Conservation (phyloP, 495 filamentous ascomycete species). For the Lepidopterella palustris region DNA sequence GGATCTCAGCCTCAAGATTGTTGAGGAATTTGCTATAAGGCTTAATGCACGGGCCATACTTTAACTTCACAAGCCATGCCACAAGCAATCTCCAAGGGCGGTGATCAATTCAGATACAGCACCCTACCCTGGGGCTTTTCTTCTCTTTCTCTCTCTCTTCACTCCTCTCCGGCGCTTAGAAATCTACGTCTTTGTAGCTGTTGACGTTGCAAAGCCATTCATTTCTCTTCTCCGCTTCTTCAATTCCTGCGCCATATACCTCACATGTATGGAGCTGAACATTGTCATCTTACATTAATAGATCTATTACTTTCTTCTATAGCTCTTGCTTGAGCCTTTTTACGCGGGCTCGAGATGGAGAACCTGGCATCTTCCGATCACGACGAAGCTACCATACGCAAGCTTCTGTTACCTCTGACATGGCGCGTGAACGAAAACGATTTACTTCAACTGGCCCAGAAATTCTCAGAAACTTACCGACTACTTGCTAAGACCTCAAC, state of each 20-base stretch:
- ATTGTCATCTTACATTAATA: not conserved
- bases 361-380: not conserved
- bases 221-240: not conserved
- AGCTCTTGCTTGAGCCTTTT: not conserved
- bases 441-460: slow-evolving; percentile 54
- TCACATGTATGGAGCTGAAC: not conserved
- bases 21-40: too few relatives aligned
- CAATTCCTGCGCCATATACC: not conserved
- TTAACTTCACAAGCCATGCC: too few relatives aligned
- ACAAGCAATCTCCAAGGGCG: too few relatives aligned
- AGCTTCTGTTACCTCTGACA: slow-evolving; percentile 9
- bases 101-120: too few relatives aligned
- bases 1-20: too few relatives aligned
- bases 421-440: slow-evolving; percentile 12
- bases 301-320: not conserved
- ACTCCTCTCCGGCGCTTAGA: too few relatives aligned
- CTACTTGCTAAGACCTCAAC: slow-evolving; percentile 58
- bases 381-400: not conserved
- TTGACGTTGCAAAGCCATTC: too few relatives aligned
- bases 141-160: not conserved
- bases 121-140: not conserved
- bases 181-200: too few relatives aligned
- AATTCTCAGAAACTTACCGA: slow-evolving; percentile 55
- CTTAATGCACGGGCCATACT: too few relatives aligned
- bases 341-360: not conserved